Base-by-base conservation (phyloP, 1,139 yeast genomes). In the Kluyveromyces sp. region DNA sequence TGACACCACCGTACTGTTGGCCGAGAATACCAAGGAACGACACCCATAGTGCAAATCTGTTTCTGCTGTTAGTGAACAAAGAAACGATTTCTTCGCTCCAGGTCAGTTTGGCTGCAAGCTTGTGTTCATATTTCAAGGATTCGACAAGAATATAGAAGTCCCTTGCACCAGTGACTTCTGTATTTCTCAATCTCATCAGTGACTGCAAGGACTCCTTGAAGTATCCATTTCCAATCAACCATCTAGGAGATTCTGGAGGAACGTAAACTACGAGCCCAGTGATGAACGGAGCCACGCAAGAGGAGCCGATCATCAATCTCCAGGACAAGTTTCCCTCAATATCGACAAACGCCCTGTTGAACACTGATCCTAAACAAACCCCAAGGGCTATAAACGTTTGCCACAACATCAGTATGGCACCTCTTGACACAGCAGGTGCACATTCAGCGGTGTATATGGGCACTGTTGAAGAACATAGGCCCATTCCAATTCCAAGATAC, bases 1-100 rank as follows among this genome's bases (percentile, higher is more conserved):
- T 73, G 46, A 75, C 74, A 52, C 80, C 81, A 63, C 80, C 74
- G 65, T 75, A 75, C 50, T 75, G 78, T 62, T 76, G 81, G 72
- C 75, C 74, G 55, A 73, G 72, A 71, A 75, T 72, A 40, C 70
- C 75, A 44, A 75, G 63, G 69, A 75, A 71, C 12, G 79, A 72
- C 47, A 76, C 79, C 41, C 73, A 53, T 15, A 76, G 71, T 47
- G 75, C 78, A 54, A 73, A 74, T 63, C 78, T 69, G 58, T 74
- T 73, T 65, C 78, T 68, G 55, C 70, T 63, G 30, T 69, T 57
- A 11, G 72, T 65, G 56, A 75, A 74, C 67, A 75, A 62, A 51
- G 73, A 72, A 20, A 56, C 49, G 42, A 70, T 42, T 54, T 74
- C 71, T 54, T 63, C 62, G 59, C 57, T 62, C 28, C 68, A 61